Conservation (phyloP, 148 eudicot species). For the Vaccinium macrocarpon region DNA sequence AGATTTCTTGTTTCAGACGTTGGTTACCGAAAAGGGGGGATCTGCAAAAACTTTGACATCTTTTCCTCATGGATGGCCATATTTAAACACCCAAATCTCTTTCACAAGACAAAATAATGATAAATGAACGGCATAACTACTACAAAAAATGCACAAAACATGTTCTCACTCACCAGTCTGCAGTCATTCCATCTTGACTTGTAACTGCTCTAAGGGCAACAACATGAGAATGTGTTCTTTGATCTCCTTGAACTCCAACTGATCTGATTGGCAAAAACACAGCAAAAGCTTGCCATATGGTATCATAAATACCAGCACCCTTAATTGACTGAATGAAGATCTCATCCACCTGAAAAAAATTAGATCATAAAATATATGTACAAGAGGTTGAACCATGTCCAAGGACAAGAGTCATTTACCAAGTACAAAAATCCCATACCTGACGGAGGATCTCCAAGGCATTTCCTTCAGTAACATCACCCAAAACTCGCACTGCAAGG, state of each 20-base stretch:
- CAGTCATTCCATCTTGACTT: slow-evolving; percentile 99
- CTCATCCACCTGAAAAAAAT: slow-evolving; percentile 69
- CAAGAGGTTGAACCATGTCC: not conserved
- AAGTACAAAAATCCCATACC: slow-evolving; percentile 31
- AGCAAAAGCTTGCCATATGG: slow-evolving; percentile 98
- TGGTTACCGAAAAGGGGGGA: not conserved
- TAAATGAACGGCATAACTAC: not conserved
- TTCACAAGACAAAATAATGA: not conserved
- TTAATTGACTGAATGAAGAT: slow-evolving; percentile 87
- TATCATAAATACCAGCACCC: slow-evolving; percentile 87
- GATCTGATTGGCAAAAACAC: slow-evolving; percentile 77
- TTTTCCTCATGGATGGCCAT: not conserved
- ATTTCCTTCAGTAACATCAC: slow-evolving; percentile 87
- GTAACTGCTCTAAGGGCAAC: slow-evolving; percentile 94
- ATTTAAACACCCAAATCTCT: slow-evolving; percentile 11
- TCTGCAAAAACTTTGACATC: not conserved
- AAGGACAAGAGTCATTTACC: not conserved
- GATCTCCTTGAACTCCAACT: slow-evolving; percentile 99
- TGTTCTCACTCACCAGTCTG: slow-evolving; percentile 65
- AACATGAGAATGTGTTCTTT: slow-evolving; percentile 82
- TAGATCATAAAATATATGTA: not conserved
- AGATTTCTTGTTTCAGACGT: not conserved
- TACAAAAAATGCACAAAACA: not conserved
- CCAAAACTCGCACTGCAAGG: slow-evolving; percentile 87
- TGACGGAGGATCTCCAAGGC: slow-evolving; percentile 70